Percentiles rank a stretch among this genome's conserved stretches.
phyloP scores from a whole-genome alignment of 345 rosid species.

The Lepidium africanum region DNA sequence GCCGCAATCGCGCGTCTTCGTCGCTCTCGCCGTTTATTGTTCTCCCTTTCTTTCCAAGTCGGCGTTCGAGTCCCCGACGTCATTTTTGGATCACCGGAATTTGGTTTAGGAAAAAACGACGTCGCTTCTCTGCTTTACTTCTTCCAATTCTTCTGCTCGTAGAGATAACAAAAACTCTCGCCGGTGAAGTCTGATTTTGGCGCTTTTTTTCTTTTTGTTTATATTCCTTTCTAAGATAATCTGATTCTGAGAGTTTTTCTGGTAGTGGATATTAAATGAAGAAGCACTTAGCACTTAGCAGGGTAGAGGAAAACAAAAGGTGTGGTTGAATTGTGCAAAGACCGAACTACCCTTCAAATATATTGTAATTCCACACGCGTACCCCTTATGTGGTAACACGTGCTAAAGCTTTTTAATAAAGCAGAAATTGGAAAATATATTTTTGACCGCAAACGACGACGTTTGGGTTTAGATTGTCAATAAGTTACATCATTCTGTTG shows the following conservation, averaged over 20 bases:
- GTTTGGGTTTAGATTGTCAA: background rate
- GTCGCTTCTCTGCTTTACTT: background rate
- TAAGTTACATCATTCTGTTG: too few relatives aligned
- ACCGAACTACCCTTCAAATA: slow-evolving; percentile 11
- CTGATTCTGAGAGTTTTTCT: background rate
- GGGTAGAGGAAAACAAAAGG: slow-evolving; percentile 6
- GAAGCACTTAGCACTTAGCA: slow-evolving; percentile 18
- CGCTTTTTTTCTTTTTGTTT: background rate
- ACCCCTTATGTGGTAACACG: slow-evolving; percentile 44
- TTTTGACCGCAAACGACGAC: background rate
- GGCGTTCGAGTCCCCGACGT: slow-evolving; percentile 92
- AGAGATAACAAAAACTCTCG: slow-evolving; percentile 2
- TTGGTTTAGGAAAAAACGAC: background rate
- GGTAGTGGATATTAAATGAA: slow-evolving; percentile 26
- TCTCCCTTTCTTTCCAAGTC: slow-evolving; percentile 98
- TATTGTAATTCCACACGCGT: slow-evolving; percentile 13
- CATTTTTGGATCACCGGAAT: slow-evolving; percentile 33
- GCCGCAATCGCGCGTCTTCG: slow-evolving; percentile 92
- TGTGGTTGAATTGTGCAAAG: slow-evolving; percentile 9
- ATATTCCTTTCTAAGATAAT: background rate
- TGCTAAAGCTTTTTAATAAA: slow-evolving; percentile 43
- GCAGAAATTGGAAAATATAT: slow-evolving; percentile 8
- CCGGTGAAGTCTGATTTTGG: slow-evolving; percentile 10
- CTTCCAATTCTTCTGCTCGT: background rate
- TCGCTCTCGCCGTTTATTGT: slow-evolving; percentile 89